Percentiles rank a stretch among this genome's conserved stretches.
Evolutionary conservation across 768 basidiomycete genomes (phyloP).

Genomic region (Suillus clintonianus): DNA sequence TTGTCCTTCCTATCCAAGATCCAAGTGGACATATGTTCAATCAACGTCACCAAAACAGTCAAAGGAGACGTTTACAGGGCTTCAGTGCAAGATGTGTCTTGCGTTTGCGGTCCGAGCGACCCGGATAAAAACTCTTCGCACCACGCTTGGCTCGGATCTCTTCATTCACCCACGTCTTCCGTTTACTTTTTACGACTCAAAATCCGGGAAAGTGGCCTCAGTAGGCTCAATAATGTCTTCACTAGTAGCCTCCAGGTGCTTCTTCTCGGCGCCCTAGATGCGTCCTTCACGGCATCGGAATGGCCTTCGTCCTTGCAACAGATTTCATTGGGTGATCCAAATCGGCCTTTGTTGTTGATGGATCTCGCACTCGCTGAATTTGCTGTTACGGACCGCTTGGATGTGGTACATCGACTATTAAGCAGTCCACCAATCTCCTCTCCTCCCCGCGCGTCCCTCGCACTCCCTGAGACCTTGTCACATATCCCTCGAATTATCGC

Average conservation of each 20-base stretch:
- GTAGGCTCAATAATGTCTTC: constrained; percentile 41
- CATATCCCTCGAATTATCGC: constrained; percentile 53
- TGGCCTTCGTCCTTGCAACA: constrained; percentile 65
- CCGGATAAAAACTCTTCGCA: constrained; percentile 47
- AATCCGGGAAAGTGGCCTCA: constrained; percentile 45
- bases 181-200: constrained; percentile 49
- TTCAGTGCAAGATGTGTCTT: constrained; percentile 40
- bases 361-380: constrained; percentile 46
- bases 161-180: constrained; percentile 30
- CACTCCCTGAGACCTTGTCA: constrained; percentile 33
- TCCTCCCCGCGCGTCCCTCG: constrained; percentile 17
- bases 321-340: constrained; percentile 58
- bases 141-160: constrained; percentile 54
- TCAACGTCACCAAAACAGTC: constrained; percentile 45
- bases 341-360: constrained; percentile 55
- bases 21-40: constrained; percentile 45
- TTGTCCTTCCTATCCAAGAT: constrained; percentile 46
- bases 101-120: constrained; percentile 51
- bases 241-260: constrained; percentile 27
- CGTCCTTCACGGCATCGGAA: constrained; percentile 47
- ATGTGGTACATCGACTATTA: constrained; percentile 48
- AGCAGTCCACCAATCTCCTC: constrained; percentile 16
- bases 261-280: constrained; percentile 34
- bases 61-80: constrained; percentile 42
- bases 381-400: constrained; percentile 54